Percentiles rank a stretch among this genome's conserved stretches.
Evolutionary conservation across 768 basidiomycete species (phyloP).

Genomic region (Termitomyces sp.): DNA sequence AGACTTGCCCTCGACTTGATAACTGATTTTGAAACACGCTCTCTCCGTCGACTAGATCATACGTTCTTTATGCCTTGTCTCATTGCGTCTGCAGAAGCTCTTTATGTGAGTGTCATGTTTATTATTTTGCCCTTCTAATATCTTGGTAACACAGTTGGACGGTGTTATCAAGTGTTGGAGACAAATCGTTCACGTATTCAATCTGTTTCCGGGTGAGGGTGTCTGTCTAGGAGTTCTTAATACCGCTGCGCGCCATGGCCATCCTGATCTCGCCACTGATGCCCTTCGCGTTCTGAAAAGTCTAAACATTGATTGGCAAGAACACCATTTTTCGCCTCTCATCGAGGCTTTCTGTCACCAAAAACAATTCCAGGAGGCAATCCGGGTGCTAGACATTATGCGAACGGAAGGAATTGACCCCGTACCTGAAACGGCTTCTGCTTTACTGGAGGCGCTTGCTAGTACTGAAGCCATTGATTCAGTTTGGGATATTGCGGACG

Average conservation of each 20-base stretch:
- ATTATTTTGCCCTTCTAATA: slow-evolving; percentile 1
- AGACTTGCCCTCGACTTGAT: slow-evolving; percentile 73
- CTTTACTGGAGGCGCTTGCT: slow-evolving; percentile 42
- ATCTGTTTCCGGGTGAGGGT: slow-evolving; percentile 69
- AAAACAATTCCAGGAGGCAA: slow-evolving; percentile 55
- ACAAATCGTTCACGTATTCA: slow-evolving; percentile 44
- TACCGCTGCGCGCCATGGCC: slow-evolving; percentile 69
- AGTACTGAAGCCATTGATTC: slow-evolving; percentile 54
- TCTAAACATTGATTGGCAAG: slow-evolving; percentile 45
- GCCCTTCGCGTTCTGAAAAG: slow-evolving; percentile 53
- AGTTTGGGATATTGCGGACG: slow-evolving; percentile 60
- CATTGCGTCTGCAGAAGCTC: slow-evolving; percentile 51
- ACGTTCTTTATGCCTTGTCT: slow-evolving; percentile 66
- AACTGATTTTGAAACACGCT: slow-evolving; percentile 48
- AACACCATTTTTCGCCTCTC: slow-evolving; percentile 75
- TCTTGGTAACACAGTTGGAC: slow-evolving; percentile 41
- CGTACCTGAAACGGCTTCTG: slow-evolving; percentile 42
- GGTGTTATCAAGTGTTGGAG: slow-evolving; percentile 66
- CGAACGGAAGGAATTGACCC: slow-evolving; percentile 47
- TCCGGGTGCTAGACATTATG: slow-evolving; percentile 57
- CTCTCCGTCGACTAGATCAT: slow-evolving; percentile 47
- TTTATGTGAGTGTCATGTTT: slow-evolving; percentile 52
- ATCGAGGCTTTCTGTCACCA: slow-evolving; percentile 67
- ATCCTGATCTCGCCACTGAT: slow-evolving; percentile 62
- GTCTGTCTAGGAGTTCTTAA: slow-evolving; percentile 64